phyloP scores from a whole-genome alignment of 1,284 basidiomycete genomes.

The Malassezia furfur region DNA sequence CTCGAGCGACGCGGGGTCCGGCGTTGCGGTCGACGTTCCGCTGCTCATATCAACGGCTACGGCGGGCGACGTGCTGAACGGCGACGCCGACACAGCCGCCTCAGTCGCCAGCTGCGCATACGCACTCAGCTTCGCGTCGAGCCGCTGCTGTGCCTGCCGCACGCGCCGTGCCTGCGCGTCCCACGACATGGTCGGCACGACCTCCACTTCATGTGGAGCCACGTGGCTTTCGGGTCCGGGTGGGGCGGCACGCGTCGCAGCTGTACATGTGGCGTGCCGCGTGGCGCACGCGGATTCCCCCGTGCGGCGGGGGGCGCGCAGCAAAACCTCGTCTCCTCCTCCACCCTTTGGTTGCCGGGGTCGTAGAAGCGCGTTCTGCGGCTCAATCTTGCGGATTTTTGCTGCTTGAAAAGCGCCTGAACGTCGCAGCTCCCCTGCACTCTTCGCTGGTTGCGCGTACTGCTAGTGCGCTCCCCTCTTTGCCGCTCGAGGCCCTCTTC shows the following conservation, averaged over 20 bases:
- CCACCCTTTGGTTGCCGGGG: not conserved
- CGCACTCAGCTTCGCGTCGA: conserved; percentile 11
- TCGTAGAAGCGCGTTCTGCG: not conserved
- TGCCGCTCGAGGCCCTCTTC: no score
- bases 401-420: no score
- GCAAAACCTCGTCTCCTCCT: conserved; percentile 1
- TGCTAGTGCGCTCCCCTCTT: no score
- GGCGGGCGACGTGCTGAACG: not conserved
- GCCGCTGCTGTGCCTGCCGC: conserved; percentile 13
- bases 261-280: not conserved
- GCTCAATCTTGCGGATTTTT: no score
- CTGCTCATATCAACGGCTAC: conserved; percentile 11
- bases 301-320: not conserved
- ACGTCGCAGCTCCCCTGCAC: no score
- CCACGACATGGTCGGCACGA: conserved; percentile 10
- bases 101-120: conserved; percentile 14
- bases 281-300: not conserved
- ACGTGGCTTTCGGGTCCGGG: not conserved
- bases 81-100: not conserved
- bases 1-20: conserved; percentile 52
- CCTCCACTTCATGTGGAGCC: conserved; percentile 1
- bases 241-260: not conserved
- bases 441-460: no score
- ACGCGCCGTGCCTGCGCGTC: conserved; percentile 12
- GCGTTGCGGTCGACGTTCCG: not conserved